Base-by-base conservation (phyloP, 768 basidiomycete species). In the Hericium rajendrae region DNA sequence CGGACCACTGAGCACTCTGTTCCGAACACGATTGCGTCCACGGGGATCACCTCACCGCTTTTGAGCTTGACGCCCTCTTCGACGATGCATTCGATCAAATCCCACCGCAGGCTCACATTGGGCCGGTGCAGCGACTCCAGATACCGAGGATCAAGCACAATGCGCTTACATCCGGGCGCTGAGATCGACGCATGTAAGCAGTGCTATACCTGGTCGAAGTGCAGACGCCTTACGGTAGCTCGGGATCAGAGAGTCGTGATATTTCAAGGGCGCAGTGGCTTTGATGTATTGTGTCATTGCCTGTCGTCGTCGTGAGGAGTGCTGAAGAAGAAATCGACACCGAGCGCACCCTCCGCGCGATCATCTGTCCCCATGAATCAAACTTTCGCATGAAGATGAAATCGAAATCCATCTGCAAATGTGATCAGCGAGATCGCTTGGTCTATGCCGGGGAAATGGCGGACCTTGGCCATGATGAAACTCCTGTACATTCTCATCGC, bases 131-230 rank as follows among this genome's bases (percentile, higher is more conserved):
- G 66, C 24, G 73, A 70, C n/a, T 74, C 66, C 18, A 86, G 74
- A 64, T 83, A 85, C 16, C 75, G 76, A 3, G 80, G 78, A 63
- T 87, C 82, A 55, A 80, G 72, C 38, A 86, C 78, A 18, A 85
- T 75, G 40, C 85, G 76, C 67, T 84, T 85, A 65, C 83, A 85
- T 20, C 84, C 84, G 32, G 78, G 76, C 46, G 77, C 81, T 82
- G 52, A 6, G 39, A 16, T 49, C 13, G 6, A 26, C 38, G 32
- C 52, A 16, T 26, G 6, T 11, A 50, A 24, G 28, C 18, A 56
- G 22, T 26, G 12, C 26, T 16, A 55, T 52, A 12, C 24, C 15
- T 32, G 24, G n/a, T 46, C n/a, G 43, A 54, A 16, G 12, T 11
- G 28, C 12, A 28, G 12, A 16, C 9, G 59, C 66, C 78, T 46